Evolutionary conservation across 2,329 filamentous ascomycete species (phyloP).

Genomic region (Ophiostoma perfectum): DNA sequence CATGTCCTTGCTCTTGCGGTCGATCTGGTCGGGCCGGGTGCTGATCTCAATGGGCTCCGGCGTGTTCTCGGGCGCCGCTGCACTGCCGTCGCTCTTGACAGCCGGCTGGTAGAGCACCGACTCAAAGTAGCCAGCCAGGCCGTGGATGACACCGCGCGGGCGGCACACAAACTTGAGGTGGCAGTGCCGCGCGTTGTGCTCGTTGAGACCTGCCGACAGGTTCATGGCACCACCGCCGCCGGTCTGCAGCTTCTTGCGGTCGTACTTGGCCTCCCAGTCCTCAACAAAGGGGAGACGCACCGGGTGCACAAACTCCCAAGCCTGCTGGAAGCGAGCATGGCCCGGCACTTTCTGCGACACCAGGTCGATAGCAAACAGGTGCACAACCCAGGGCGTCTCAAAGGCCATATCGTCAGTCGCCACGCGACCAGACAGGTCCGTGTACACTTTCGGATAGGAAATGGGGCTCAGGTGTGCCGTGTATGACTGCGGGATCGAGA

Average conservation of each 20-base stretch:
- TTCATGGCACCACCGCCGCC: conserved; percentile 68
- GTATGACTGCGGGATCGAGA: conserved; percentile 90
- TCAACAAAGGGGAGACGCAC: conserved; percentile 44
- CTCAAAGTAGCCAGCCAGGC: conserved; percentile 92
- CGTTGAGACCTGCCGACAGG: conserved; percentile 74
- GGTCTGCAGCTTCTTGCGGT: conserved; percentile 52
- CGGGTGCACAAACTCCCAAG: conserved; percentile 77
- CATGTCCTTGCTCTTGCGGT: conserved; percentile 92
- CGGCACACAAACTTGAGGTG: conserved; percentile 72
- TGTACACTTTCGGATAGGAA: conserved; percentile 75
- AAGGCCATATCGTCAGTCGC: conserved; percentile 64
- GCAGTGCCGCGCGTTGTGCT: conserved; percentile 82
- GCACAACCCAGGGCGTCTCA: conserved; percentile 91
- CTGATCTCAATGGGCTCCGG: conserved; percentile 71
- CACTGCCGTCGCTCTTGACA: conserved; percentile 28
- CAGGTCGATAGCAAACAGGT: conserved; percentile 84
- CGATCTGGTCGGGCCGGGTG: conserved; percentile 87
- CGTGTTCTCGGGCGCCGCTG: conserved; percentile 22
- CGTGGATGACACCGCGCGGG: conserved; percentile 79
- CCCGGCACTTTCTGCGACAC: conserved; percentile 61
- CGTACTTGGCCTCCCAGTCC: conserved; percentile 40
- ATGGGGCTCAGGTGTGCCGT: conserved; percentile 93
- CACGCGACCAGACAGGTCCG: conserved; percentile 65
- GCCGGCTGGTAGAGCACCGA: conserved; percentile 73
- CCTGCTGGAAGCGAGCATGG: conserved; percentile 61